Percentiles rank a stretch among this genome's conserved stretches.
Evolutionary conservation across 495 filamentous ascomycete species (phyloP).

Genomic region (Penicillium soppii): DNA sequence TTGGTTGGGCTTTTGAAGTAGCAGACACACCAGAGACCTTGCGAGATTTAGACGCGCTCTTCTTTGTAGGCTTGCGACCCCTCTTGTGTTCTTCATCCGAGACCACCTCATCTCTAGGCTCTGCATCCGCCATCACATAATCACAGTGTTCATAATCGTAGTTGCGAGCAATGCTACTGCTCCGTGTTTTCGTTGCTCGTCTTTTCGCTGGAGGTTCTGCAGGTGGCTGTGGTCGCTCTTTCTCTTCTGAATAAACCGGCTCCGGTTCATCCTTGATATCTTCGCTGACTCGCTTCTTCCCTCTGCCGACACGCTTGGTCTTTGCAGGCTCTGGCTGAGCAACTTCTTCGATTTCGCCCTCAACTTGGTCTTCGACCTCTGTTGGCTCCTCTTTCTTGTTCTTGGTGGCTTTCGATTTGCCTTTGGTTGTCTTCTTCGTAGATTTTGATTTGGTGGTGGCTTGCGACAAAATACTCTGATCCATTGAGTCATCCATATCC

Average conservation of each 20-base stretch:
- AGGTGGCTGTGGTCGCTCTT: constrained; percentile 38
- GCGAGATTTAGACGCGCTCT: constrained; percentile 43
- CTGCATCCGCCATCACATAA: constrained; percentile 23
- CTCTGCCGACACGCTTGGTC: constrained; percentile 47
- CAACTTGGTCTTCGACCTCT: constrained; percentile 44
- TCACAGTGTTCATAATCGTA: constrained; percentile 17
- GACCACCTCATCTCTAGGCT: constrained; percentile 19
- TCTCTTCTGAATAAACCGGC: constrained; percentile 10
- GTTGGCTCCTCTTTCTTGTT: constrained; percentile 59
- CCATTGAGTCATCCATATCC: constrained; percentile 55
- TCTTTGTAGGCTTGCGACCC: constrained; percentile 43
- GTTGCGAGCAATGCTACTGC: constrained; percentile 33
- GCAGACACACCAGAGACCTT: constrained; percentile 55
- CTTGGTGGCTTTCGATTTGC: constrained; percentile 40
- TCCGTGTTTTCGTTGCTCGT: constrained; percentile 56
- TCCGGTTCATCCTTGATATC: constrained; percentile 49
- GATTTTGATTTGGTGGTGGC: constrained; percentile 50
- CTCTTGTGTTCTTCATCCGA: constrained; percentile 33
- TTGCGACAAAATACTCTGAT: constrained; percentile 66
- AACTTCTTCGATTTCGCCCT: constrained; percentile 28
- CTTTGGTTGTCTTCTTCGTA: constrained; percentile 48
- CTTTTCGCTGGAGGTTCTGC: constrained; percentile 62
- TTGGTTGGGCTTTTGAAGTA: constrained; percentile 39
- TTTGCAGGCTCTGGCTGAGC: constrained; percentile 34
- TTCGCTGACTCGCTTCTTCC: constrained; percentile 68